Base-by-base conservation (phyloP, 768 basidiomycete species). In the Lentinus tigrinus region DNA sequence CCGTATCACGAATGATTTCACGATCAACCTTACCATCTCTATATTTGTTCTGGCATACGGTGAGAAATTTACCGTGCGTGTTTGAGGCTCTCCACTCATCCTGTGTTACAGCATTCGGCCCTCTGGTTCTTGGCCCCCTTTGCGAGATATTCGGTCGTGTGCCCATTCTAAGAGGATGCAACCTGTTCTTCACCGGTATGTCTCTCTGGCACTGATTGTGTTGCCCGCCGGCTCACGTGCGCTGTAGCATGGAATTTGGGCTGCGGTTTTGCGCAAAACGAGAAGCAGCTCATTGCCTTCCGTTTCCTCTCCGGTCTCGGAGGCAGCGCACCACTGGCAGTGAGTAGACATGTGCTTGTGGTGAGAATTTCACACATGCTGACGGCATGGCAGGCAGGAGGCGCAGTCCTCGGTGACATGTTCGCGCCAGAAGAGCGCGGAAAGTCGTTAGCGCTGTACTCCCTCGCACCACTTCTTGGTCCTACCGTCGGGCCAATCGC, bases 141-240 rank as follows among this genome's bases (percentile, higher is more conserved):
- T 85, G 83, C 61, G 91, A 93, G 68, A 77, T 91, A 10, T 91
- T 76, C 59, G 89, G 90, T 2, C 81, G 89, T 19, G 80, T 84
- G 0, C 70, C 75, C 2, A 83, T 89, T 0, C 63, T 91, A 0
- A 89, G 88, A 63, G 47, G 77, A 0, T 70, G 88, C 1, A 91
- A 90, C 68, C n/a, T 87, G 3, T 85, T 84, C 69, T 90, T 81
- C 64, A 72, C 90, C 1, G 81, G 86, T 88, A 66, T 9, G 70
- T 21, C 4, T 7, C 14, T 38, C 24, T 65, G 48, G 39, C 26
- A 13, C 4, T n/a, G 24, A 31, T 11, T 31, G 11, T 19, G 46
- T 19, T 34, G 50, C 31, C 31, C 3, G 11, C 31, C 38, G 7
- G 27, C 21, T 40, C 34, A 40, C 38, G 14, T 37, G 47, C 36